These are phyloP conservation scores for Sporothrix humicola DNA, from an alignment of 2,329 filamentous ascomycete species.

Conservation along the genomic window DNA sequence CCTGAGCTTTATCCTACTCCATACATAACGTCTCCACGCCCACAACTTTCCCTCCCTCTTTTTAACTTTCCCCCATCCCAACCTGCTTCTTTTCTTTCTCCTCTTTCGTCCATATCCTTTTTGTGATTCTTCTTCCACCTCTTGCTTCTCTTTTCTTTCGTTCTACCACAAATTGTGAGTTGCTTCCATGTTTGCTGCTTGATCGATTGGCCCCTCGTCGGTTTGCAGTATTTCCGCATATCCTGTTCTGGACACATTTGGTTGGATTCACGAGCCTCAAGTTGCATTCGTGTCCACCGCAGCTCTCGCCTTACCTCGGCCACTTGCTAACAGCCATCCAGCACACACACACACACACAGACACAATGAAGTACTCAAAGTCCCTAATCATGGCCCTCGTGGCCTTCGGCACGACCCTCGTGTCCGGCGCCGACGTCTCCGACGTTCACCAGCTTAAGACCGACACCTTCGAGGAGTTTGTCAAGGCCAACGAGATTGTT, in stretches of 20 bases:
- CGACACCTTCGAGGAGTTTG: constrained; percentile 85
- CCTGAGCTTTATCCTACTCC: not conserved
- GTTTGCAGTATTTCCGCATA: constrained; percentile 4
- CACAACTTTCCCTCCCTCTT: constrained; percentile 15
- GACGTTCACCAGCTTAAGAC: constrained; percentile 86
- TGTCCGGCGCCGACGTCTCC: constrained; percentile 67
- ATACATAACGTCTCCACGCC: constrained; percentile 16
- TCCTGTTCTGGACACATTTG: not conserved
- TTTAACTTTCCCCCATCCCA: constrained; percentile 14
- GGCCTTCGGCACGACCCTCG: constrained; percentile 53
- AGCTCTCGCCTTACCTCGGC: not conserved
- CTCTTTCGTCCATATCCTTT: not conserved
- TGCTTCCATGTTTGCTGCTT: not conserved
- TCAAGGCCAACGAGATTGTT: constrained; percentile 84
- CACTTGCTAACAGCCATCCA: not conserved
- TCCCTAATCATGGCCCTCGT: constrained; percentile 48
- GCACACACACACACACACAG: not conserved
- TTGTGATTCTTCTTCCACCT: not conserved
- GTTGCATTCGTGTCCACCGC: not conserved
- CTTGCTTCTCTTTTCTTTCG: constrained; percentile 1
- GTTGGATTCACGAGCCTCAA: not conserved
- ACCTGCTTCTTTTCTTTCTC: constrained; percentile 15
- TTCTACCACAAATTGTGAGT: constrained; percentile 20
- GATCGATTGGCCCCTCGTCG: not conserved
- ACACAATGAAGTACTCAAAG: constrained; percentile 56